Percentiles rank a stretch among this genome's conserved stretches.
Conservation (phyloP, 2,329 filamentous ascomycete genomes). For the Gnomoniopsis smithogilvyi region DNA sequence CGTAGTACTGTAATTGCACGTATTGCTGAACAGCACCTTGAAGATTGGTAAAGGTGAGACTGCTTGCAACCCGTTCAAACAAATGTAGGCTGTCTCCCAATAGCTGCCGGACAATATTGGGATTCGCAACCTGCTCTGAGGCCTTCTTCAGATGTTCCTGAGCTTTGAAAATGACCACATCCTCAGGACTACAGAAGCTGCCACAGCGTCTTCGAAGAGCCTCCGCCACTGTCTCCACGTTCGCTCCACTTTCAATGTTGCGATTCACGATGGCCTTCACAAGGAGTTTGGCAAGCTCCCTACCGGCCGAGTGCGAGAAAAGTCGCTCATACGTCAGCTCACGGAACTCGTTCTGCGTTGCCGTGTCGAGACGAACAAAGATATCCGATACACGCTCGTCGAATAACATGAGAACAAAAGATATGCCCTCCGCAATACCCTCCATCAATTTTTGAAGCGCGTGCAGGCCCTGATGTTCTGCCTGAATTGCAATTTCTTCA, state of each 20-base stretch:
- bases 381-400: conserved; percentile 93
- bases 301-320: conserved; percentile 75
- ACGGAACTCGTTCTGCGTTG: conserved; percentile 65
- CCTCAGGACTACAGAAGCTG: conserved; percentile 95
- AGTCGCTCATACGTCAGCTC: conserved; percentile 84
- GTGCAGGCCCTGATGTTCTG: conserved; percentile 89
- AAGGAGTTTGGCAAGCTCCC: conserved; percentile 86
- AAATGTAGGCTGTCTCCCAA: conserved; percentile 86
- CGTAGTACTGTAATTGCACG: conserved; percentile 80
- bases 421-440: conserved; percentile 93
- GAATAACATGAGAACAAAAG: conserved; percentile 91
- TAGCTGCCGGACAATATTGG: conserved; percentile 72
- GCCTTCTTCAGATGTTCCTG: conserved; percentile 92
- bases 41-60: conserved; percentile 76
- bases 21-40: conserved; percentile 77
- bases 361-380: conserved; percentile 69
- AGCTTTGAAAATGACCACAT: conserved; percentile 97
- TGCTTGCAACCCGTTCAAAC: conserved; percentile 85
- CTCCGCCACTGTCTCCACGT: conserved; percentile 95
- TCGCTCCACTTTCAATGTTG: conserved; percentile 94
- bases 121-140: conserved; percentile 71
- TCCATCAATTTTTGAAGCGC: conserved; percentile 81
- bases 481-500: conserved; percentile 88
- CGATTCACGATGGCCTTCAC: conserved; percentile 98
- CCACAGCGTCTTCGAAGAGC: conserved; percentile 89